phyloP scores from a whole-genome alignment of 257 asterid genomes.

The Primulina tabacum region DNA sequence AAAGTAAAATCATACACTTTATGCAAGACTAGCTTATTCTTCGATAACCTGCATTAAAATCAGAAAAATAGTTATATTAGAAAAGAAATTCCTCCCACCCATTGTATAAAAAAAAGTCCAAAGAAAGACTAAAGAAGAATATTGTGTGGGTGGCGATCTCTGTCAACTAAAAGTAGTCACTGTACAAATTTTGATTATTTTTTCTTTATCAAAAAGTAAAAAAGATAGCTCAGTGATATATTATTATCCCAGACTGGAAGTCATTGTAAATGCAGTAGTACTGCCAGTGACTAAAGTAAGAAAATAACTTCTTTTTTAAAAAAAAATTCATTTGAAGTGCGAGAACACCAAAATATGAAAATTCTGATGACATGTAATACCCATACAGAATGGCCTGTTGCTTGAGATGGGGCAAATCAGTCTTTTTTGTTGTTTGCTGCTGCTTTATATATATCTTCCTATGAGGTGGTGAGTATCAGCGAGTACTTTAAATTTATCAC shows the following conservation, averaged over 20 bases:
- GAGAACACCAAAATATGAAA: not conserved
- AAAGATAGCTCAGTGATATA: not conserved
- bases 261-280: constrained; percentile 11
- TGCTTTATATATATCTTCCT: constrained; percentile 20
- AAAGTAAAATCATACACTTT: too few relatives aligned
- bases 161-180: constrained; percentile 12
- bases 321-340: not conserved
- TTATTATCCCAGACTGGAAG: constrained; percentile 9
- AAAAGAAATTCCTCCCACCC: too few relatives aligned
- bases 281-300: constrained; percentile 5
- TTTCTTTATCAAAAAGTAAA: constrained; percentile 16
- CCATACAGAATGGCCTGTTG: constrained; percentile 12
- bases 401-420: constrained; percentile 26
- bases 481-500: constrained; percentile 1
- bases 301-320: not conserved
- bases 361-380: constrained; percentile 15
- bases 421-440: constrained; percentile 24
- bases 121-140: not conserved
- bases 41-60: too few relatives aligned
- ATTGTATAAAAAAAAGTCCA: too few relatives aligned
- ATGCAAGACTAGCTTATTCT: too few relatives aligned
- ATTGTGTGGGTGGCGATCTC: not conserved
- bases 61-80: too few relatives aligned
- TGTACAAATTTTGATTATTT: constrained; percentile 12
- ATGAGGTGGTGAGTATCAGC: not conserved